A percentile compares a stretch with the other conserved stretches of the same genome.
These are phyloP conservation scores for Thielaviopsis ethacetica DNA, from an alignment of 2,329 filamentous ascomycete genomes.

Conservation along the genomic window DNA sequence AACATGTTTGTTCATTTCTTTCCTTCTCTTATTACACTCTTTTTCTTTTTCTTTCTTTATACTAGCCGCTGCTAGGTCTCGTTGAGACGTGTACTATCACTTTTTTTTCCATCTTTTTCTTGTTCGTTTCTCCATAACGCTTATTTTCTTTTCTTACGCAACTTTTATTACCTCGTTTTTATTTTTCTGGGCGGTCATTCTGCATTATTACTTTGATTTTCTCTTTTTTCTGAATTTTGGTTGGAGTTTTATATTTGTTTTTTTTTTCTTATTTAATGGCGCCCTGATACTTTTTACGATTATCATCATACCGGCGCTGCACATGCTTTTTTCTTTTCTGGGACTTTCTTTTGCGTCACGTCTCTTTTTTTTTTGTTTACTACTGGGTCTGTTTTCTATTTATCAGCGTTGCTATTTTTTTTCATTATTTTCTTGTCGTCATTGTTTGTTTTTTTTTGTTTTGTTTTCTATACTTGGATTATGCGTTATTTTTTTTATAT, in stretches of 20 bases:
- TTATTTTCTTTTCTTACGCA: background rate
- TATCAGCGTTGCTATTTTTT: background rate
- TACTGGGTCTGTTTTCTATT: background rate
- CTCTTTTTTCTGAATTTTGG: background rate
- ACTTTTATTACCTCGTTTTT: background rate
- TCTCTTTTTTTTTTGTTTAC: background rate
- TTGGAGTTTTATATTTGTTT: background rate
- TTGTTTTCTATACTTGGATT: background rate
- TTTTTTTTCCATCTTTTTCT: background rate
- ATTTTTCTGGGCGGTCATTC: background rate
- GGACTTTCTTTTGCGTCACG: background rate
- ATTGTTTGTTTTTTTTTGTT: background rate
- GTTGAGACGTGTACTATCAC: constrained; percentile 4
- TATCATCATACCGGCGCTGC: background rate
- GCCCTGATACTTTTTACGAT: background rate
- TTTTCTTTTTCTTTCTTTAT: background rate
- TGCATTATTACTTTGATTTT: background rate
- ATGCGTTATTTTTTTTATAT: background rate
- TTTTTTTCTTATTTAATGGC: background rate
- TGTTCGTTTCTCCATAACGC: background rate
- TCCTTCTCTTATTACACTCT: background rate
- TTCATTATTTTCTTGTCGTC: background rate
- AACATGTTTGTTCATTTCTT: background rate
- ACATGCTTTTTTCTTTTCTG: background rate
- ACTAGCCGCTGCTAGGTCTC: background rate